Percentiles rank a stretch among this genome's conserved stretches.
phyloP scores from a whole-genome alignment of 441 rosid species.

The Adansonia gregorii region DNA sequence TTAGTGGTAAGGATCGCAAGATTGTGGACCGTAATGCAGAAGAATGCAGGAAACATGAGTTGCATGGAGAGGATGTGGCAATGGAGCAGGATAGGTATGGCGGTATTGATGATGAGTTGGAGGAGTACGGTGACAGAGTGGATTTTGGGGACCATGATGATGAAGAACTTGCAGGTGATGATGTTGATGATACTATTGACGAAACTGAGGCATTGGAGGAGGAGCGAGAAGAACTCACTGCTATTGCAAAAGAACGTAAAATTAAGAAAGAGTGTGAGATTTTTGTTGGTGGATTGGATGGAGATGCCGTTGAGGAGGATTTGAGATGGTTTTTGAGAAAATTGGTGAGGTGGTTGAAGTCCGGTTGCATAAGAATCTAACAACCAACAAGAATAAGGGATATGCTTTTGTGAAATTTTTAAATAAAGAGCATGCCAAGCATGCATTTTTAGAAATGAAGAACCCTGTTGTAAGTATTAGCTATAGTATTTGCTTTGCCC shows the following conservation, averaged over 20 bases:
- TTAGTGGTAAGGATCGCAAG: constrained; percentile 28
- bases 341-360: constrained; percentile 66
- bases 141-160: constrained; percentile 64
- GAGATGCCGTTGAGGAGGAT: constrained; percentile 62
- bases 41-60: constrained; percentile 29
- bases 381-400: constrained; percentile 54
- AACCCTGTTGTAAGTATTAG: constrained; percentile 58
- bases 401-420: constrained; percentile 71
- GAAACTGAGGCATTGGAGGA: constrained; percentile 52
- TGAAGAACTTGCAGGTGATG: constrained; percentile 53
- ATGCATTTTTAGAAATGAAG: constrained; percentile 65
- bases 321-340: constrained; percentile 60
- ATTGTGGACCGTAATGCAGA: constrained; percentile 25
- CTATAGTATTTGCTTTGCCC: constrained; percentile 7
- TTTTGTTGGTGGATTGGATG: constrained; percentile 67
- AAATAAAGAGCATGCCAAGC: constrained; percentile 58
- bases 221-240: constrained; percentile 54
- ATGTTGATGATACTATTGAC: constrained; percentile 55
- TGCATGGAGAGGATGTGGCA: constrained; percentile 34
- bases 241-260: constrained; percentile 53
- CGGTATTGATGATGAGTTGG: constrained; percentile 51
- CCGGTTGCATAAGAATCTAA: constrained; percentile 49
- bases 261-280: constrained; percentile 68
- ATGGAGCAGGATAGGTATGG: constrained; percentile 39
- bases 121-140: constrained; percentile 62